Conservation (phyloP, 108 stramenopile species). For the Cyclotella kingstonii region DNA sequence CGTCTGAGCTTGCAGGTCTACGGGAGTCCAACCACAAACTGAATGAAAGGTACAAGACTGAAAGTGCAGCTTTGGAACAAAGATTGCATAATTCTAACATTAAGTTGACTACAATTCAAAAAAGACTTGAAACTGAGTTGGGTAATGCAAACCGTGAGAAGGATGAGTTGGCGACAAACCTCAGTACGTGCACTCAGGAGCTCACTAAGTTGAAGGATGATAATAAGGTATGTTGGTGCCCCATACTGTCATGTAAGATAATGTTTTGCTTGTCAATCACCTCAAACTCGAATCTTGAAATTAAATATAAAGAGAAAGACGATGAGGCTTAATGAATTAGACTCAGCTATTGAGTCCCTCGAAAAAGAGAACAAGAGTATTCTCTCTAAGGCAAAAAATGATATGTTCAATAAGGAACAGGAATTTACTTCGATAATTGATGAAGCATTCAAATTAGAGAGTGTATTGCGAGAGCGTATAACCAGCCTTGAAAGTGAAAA, state of each 20-base stretch:
- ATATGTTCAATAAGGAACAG: constrained; percentile 5
- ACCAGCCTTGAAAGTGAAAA: constrained; percentile 13
- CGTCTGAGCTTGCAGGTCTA: background rate
- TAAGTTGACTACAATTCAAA: constrained; percentile 4
- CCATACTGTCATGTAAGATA: background rate
- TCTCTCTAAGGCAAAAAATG: constrained; percentile 1
- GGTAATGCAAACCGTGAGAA: constrained; percentile 4
- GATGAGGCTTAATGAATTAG: too few relatives aligned
- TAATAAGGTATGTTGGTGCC: constrained; percentile 9
- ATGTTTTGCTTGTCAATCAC: background rate
- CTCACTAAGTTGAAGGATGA: background rate
- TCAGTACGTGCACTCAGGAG: constrained; percentile 6
- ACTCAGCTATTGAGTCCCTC: background rate
- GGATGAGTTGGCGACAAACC: constrained; percentile 3
- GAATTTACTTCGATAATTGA: constrained; percentile 12
- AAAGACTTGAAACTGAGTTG: constrained; percentile 16
- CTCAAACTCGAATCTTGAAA: background rate
- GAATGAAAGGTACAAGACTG: constrained; percentile 3
- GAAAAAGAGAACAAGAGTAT: constrained; percentile 6
- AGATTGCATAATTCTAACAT: constrained; percentile 8
- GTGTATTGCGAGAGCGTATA: constrained; percentile 13
- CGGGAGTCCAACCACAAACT: constrained; percentile 4
- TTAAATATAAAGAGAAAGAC: too few relatives aligned
- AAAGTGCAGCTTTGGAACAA: constrained; percentile 1
- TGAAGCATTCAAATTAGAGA: constrained; percentile 19